Conservation (phyloP, 306 rosid species). For the Citrullus colocynthis region DNA sequence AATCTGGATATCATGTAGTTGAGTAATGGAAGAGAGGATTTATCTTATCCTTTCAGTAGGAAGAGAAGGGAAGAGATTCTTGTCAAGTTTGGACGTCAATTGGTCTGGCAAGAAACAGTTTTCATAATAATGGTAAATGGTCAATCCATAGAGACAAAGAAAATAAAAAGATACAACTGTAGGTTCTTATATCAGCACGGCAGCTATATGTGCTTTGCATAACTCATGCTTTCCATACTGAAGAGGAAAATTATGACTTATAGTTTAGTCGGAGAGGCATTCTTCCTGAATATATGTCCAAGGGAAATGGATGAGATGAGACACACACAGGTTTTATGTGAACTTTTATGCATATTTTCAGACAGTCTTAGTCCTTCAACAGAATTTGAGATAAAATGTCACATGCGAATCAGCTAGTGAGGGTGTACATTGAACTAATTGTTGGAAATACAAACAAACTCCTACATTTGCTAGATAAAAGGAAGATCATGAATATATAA, state of each 20-base stretch:
- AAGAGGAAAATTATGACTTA: not conserved
- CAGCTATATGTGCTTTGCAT: not conserved
- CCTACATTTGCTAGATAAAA: too few species aligned
- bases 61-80: not conserved
- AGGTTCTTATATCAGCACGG: not conserved
- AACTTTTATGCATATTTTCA: not conserved
- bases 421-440: not conserved
- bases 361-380: not conserved
- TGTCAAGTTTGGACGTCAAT: not conserved
- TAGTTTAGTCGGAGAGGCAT: not conserved
- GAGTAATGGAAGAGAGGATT: not conserved
- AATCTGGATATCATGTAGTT: not conserved
- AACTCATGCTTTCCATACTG: not conserved
- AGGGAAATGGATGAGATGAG: not conserved
- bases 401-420: not conserved
- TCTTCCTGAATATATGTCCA: not conserved
- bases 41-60: not conserved
- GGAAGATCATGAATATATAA: too few species aligned
- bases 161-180: not conserved
- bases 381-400: not conserved
- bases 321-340: not conserved
- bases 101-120: not conserved
- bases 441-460: too few species aligned
- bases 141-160: not conserved
- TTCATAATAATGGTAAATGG: not conserved